Percentiles rank a stretch among this genome's conserved stretches.
These are phyloP conservation scores for Penicillium sp. DNA, from an alignment of 2,329 filamentous ascomycete genomes.

Conservation along the genomic window DNA sequence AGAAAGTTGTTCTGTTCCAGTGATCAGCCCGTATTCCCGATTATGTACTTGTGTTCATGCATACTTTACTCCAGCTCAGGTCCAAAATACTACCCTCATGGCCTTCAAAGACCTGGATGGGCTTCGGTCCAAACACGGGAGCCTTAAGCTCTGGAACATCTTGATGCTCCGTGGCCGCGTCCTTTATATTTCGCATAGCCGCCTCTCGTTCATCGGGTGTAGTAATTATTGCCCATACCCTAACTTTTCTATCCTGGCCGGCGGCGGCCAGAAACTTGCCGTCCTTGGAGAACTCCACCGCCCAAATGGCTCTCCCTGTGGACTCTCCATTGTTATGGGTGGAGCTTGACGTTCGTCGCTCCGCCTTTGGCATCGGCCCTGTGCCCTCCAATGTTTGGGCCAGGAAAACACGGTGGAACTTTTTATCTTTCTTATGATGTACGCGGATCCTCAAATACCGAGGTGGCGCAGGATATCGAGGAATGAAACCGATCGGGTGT, in stretches of 20 bases:
- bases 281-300: slow-evolving; percentile 87
- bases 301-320: slow-evolving; percentile 74
- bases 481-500: slow-evolving; percentile 76
- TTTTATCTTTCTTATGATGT: slow-evolving; percentile 74
- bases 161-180: slow-evolving; percentile 46
- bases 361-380: slow-evolving; percentile 33
- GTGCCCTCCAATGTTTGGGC: slow-evolving; percentile 82
- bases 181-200: slow-evolving; percentile 69
- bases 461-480: slow-evolving; percentile 82
- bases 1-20: slow-evolving; percentile 76
- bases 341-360: slow-evolving; percentile 30
- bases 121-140: slow-evolving; percentile 81
- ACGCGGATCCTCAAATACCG: slow-evolving; percentile 84
- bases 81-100: slow-evolving; percentile 86
- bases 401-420: slow-evolving; percentile 85
- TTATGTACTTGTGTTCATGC: slow-evolving; percentile 2
- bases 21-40: not conserved
- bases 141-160: slow-evolving; percentile 69
- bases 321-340: slow-evolving; percentile 23
- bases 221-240: slow-evolving; percentile 85
- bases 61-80: slow-evolving; percentile 88
- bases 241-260: slow-evolving; percentile 79
- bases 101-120: slow-evolving; percentile 74
- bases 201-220: slow-evolving; percentile 73
- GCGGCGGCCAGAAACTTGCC: slow-evolving; percentile 89